Evolutionary conservation across 345 rosid genomes (phyloP).

Genomic region (Populus euphratica): DNA sequence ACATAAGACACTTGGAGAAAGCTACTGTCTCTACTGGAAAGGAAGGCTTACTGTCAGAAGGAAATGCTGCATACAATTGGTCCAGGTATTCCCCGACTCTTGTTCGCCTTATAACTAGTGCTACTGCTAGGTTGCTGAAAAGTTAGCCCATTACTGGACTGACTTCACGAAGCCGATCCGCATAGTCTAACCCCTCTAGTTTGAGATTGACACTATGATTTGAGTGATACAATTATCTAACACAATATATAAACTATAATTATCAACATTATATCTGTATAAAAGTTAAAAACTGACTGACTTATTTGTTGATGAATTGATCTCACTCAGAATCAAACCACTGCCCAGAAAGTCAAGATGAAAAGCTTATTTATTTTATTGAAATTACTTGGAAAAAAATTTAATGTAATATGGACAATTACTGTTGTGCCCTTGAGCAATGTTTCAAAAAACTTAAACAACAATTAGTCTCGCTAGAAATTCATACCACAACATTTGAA

Average conservation of each 20-base stretch:
- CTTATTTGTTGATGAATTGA: background rate
- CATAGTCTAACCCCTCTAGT: background rate
- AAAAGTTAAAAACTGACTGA: background rate
- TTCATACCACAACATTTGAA: background rate
- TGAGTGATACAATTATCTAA: background rate
- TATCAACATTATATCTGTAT: background rate
- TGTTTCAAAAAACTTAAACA: background rate
- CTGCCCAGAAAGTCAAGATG: background rate
- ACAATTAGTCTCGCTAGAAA: background rate
- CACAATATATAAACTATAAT: background rate
- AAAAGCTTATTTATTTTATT: background rate
- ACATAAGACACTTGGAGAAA: constrained; percentile 94
- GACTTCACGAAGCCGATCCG: background rate
- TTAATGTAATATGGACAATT: background rate
- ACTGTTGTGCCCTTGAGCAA: background rate
- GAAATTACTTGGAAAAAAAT: background rate
- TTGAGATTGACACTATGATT: background rate
- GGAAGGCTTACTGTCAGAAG: constrained; percentile 97
- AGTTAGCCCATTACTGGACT: background rate
- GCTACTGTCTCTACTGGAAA: constrained; percentile 99
- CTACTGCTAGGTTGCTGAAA: background rate
- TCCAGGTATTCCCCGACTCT: constrained; percentile 58
- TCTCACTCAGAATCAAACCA: background rate
- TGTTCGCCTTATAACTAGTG: constrained; percentile 12
- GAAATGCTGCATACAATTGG: constrained; percentile 97